phyloP scores from a whole-genome alignment of 2,329 filamentous ascomycete genomes.

The Xylaria multiplex region DNA sequence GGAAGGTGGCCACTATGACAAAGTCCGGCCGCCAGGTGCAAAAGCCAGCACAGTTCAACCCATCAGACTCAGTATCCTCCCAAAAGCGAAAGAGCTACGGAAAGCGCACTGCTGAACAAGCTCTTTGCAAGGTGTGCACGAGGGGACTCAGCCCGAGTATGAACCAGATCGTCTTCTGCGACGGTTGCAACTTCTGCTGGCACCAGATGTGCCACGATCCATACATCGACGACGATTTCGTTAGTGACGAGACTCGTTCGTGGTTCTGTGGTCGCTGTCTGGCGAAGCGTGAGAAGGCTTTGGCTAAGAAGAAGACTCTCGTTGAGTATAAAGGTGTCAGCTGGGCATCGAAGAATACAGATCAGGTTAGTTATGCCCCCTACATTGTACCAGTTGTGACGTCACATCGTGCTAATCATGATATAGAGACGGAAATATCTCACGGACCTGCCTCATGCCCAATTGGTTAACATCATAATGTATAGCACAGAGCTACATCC shows the following conservation, averaged over 20 bases:
- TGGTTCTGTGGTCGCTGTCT: conserved; percentile 77
- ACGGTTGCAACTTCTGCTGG: conserved; percentile 81
- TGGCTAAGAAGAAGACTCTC: conserved; percentile 53
- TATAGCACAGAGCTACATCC: conserved; percentile 70
- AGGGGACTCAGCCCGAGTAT: conserved; percentile 75
- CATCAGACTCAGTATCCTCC: conserved; percentile 47
- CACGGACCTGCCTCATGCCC: conserved; percentile 65
- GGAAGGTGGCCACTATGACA: conserved; percentile 71
- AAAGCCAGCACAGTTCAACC: conserved; percentile 71
- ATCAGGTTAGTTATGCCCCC: conserved; percentile 51
- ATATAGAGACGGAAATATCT: conserved; percentile 71
- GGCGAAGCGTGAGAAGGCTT: conserved; percentile 57
- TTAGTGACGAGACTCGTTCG: conserved; percentile 71
- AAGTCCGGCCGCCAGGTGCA: conserved; percentile 79
- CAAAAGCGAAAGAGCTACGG: conserved; percentile 58
- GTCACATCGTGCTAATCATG: conserved; percentile 27
- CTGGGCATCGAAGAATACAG: conserved; percentile 52
- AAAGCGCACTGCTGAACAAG: conserved; percentile 69
- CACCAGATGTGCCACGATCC: conserved; percentile 86
- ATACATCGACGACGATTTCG: conserved; percentile 74
- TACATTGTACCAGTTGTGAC: background rate
- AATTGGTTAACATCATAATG: conserved; percentile 73
- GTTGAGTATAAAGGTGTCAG: conserved; percentile 51
- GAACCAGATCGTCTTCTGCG: conserved; percentile 88
- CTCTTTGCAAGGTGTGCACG: conserved; percentile 77